Conservation (phyloP, 176 grass and related monocot genomes). For the Poa annua region DNA sequence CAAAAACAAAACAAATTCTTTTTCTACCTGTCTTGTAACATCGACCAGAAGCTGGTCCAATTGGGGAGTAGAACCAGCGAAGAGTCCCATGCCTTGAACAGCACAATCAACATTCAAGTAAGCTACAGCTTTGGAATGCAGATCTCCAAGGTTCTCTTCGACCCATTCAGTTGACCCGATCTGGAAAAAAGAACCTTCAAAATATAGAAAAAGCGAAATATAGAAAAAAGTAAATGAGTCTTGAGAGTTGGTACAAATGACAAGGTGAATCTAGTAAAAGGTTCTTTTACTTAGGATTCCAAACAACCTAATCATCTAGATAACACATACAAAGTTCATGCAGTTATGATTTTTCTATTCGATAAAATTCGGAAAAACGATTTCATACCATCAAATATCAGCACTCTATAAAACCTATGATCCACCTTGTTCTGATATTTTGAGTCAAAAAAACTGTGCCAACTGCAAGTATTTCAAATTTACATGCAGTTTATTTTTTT, state of each 20-base stretch:
- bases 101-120: slow-evolving; percentile 99
- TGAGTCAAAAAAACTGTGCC: not conserved
- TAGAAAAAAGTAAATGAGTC: slow-evolving; percentile 38
- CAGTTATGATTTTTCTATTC: not conserved
- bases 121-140: slow-evolving; percentile 91
- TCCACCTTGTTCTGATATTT: not conserved
- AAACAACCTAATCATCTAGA: slow-evolving; percentile 4
- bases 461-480: not conserved
- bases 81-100: slow-evolving; percentile 89
- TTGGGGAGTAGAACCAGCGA: slow-evolving; percentile 78
- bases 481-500: not conserved
- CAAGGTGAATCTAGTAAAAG: slow-evolving; percentile 10
- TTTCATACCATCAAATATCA: not conserved
- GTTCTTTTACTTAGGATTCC: not conserved
- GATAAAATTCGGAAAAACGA: not conserved
- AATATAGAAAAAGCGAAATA: slow-evolving; percentile 29
- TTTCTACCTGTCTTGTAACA: slow-evolving; percentile 79
- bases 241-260: not conserved
- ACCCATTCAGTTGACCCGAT: slow-evolving; percentile 91
- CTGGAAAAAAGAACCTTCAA: slow-evolving; percentile 54
- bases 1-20: slow-evolving; percentile 8
- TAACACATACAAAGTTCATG: slow-evolving; percentile 16
- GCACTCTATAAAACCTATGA: slow-evolving; percentile 9
- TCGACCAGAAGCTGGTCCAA: slow-evolving; percentile 80
- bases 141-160: slow-evolving; percentile 86